Base-by-base conservation (phyloP, 345 rosid genomes). In the Heritiera littoralis region DNA sequence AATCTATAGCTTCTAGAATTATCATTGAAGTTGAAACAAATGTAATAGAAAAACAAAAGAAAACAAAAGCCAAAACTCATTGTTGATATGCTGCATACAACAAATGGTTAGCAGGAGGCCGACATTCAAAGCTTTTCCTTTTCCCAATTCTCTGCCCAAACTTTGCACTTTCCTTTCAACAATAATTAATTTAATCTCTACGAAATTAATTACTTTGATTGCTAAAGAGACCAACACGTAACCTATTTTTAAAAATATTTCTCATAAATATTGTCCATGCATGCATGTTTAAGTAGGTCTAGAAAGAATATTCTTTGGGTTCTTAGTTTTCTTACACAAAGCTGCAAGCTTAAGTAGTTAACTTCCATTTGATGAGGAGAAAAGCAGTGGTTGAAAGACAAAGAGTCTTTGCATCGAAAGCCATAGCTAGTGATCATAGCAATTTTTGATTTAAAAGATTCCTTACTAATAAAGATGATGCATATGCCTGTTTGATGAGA, bases 21-120 rank as follows among this genome's bases (percentile, higher is more conserved):
- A 75, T 74, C 15, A 43, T 56, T 52, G 74, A 66, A 69, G 55
- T 30, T 48, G 18, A 17, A 72, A 55, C 38, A 35, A 35, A 35
- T 1, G 38, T 35, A 35, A 35, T 35, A 35, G 3, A 35, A 35
- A 35, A 35, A 35, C 2, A 35, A 35, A 35, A 35, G 3, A 81
- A 14, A 28, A 14, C 40, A 32, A n/a, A 68, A 75, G 6, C 40
- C 52, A 51, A 58, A 76, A 55, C 60, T 20, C 32, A 41, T 48
- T 23, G 73, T 64, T 30, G 32, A 30, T 12, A 9, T 35, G 9
- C 5, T 78, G 74, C 60, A 46, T 30, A 65, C 38, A 35, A 54
- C 40, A 72, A 82, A 80, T 82, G 87, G 86, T 66, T n/a, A 23
- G 28, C 28, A 23, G 28, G 28, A 23, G 28, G 28, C 28, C 28